phyloP scores from a whole-genome alignment of 1,139 yeast species.

The Debaryomycetaceae sp. region DNA sequence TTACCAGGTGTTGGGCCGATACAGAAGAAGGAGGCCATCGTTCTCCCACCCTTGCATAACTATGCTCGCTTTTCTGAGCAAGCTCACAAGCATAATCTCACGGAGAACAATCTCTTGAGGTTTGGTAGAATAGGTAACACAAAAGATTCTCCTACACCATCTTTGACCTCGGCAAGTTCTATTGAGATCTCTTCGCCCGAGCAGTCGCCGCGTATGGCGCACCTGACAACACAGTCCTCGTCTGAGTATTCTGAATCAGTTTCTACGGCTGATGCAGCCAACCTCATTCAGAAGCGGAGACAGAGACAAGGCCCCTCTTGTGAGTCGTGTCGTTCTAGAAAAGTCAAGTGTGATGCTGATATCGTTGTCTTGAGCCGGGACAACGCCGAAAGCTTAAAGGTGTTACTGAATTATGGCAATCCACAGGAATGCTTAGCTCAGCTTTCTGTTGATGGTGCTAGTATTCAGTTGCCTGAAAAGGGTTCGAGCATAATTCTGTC shows the following conservation, averaged over 20 bases:
- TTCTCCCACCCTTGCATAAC: conserved; percentile 15
- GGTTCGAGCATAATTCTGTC: conserved; percentile 14
- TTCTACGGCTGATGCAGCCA: not conserved
- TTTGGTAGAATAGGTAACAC: conserved; percentile 1
- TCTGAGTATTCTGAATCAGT: not conserved
- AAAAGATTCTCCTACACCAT: conserved; percentile 9
- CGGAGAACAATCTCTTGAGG: conserved; percentile 15
- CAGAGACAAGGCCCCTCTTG: conserved; percentile 77
- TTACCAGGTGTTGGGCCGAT: conserved; percentile 1
- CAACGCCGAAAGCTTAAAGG: conserved; percentile 4
- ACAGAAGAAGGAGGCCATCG: conserved; percentile 9
- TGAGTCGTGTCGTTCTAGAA: conserved; percentile 67
- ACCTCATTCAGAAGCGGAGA: conserved; percentile 31
- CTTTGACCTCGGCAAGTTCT: conserved; percentile 12
- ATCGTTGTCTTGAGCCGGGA: conserved; percentile 28
- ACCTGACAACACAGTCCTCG: conserved; percentile 1
- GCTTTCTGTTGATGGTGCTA: conserved; percentile 1
- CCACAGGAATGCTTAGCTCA: not conserved
- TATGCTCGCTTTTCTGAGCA: conserved; percentile 1
- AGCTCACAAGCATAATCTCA: conserved; percentile 6
- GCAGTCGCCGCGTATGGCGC: conserved; percentile 6
- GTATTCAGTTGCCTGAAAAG: conserved; percentile 4
- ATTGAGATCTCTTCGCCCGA: conserved; percentile 7
- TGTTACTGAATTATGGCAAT: not conserved
- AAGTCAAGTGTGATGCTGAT: conserved; percentile 73